Evolutionary conservation across 352 stramenopile genomes (phyloP).

Genomic region (Phytopythium oedochilum): DNA sequence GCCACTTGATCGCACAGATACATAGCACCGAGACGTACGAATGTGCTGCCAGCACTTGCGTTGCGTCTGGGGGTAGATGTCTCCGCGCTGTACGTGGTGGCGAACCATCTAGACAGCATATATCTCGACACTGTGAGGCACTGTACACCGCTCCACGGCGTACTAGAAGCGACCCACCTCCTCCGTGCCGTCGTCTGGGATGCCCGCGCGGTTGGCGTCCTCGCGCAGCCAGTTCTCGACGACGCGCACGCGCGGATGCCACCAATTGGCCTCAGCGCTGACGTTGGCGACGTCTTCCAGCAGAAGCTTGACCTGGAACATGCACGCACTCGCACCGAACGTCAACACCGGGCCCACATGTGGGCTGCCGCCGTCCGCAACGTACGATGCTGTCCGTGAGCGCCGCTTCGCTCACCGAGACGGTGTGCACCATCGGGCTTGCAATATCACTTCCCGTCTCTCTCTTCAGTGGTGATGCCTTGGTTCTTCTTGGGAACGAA

Average conservation of each 20-base stretch:
- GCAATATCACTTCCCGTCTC: not conserved
- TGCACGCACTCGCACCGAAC: not conserved
- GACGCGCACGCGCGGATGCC: constrained; percentile 58
- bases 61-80: constrained; percentile 55
- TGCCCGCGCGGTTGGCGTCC: constrained; percentile 42
- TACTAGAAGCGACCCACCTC: constrained; percentile 37
- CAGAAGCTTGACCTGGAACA: constrained; percentile 38
- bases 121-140: no score
- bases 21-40: constrained; percentile 14
- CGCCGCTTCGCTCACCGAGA: constrained; percentile 44
- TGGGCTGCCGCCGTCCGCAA: not conserved
- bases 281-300: constrained; percentile 39
- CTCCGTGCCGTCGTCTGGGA: constrained; percentile 68
- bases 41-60: constrained; percentile 82
- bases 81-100: constrained; percentile 59
- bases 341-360: no score
- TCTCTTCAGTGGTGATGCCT: not conserved
- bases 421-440: constrained; percentile 42
- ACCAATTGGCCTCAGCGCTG: constrained; percentile 48
- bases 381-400: constrained; percentile 49
- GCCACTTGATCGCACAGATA: not conserved
- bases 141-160: no score
- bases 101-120: constrained; percentile 45
- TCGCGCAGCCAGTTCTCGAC: constrained; percentile 72
- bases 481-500: not conserved